phyloP scores from a whole-genome alignment of 2,329 filamentous ascomycete species.

The Penicillium crustosum region DNA sequence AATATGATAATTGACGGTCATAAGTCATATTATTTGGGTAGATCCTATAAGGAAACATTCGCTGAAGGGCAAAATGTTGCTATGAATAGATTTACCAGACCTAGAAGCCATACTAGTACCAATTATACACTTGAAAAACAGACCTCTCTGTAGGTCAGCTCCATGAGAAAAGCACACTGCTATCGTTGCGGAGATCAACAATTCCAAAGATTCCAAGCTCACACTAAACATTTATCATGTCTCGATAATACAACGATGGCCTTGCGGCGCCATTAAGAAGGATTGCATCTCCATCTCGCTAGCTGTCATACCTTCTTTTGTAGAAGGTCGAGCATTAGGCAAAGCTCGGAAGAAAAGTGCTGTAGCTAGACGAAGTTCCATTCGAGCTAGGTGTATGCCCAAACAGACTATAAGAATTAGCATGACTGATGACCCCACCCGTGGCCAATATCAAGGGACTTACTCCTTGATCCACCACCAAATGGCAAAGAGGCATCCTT shows the following conservation, averaged over 20 bases:
- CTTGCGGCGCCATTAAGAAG: constrained; percentile 45
- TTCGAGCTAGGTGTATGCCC: constrained; percentile 65
- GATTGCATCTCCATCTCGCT: constrained; percentile 47
- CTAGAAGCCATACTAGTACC: background rate
- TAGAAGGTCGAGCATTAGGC: constrained; percentile 23
- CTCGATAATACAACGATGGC: constrained; percentile 44
- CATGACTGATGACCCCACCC: background rate
- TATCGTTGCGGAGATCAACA: background rate
- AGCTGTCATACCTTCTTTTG: constrained; percentile 30
- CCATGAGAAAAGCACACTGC: background rate
- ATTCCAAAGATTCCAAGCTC: background rate
- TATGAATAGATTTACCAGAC: background rate
- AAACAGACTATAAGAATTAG: constrained; percentile 53
- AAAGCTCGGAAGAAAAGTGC: constrained; percentile 52
- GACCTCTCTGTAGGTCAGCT: background rate
- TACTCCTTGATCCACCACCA: constrained; percentile 62
- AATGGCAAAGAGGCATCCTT: constrained; percentile 66
- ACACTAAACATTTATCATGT: background rate
- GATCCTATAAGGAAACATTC: background rate
- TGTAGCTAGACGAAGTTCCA: constrained; percentile 55
- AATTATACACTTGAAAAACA: background rate
- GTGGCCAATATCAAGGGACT: constrained; percentile 1
- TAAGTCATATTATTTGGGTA: background rate
- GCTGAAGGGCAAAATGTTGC: background rate
- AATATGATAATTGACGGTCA: background rate